Conservation (phyloP, 305 asterid species). For the Fraxinus nigra region DNA sequence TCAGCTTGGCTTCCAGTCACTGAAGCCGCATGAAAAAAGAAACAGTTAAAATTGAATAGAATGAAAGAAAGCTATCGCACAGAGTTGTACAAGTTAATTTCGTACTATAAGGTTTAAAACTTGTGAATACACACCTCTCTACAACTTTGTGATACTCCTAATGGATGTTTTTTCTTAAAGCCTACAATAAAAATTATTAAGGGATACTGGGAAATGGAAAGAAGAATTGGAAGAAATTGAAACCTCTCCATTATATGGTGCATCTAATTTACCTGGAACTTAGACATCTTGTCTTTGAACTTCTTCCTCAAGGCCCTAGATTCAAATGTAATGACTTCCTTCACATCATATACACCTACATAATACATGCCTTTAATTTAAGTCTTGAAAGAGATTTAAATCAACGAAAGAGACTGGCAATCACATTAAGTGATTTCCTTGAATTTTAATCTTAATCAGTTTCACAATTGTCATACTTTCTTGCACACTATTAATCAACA, state of each 20-base stretch:
- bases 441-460: neutral
- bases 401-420: neutral
- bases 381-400: neutral
- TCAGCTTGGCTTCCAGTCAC: slow-evolving; percentile 92
- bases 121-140: slow-evolving; percentile 96
- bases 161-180: slow-evolving; percentile 83
- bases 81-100: slow-evolving; percentile 23
- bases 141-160: slow-evolving; percentile 97
- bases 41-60: slow-evolving; percentile 22
- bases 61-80: slow-evolving; percentile 11
- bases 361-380: neutral
- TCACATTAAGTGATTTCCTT: neutral
- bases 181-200: slow-evolving; percentile 46
- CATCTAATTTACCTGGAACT: slow-evolving; percentile 53
- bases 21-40: slow-evolving; percentile 35
- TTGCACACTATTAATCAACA: neutral
- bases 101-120: slow-evolving; percentile 34
- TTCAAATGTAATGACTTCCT: slow-evolving; percentile 28
- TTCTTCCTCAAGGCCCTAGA: slow-evolving; percentile 89
- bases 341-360: neutral
- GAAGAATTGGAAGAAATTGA: neutral
- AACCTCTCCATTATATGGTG: slow-evolving; percentile 13
- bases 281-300: slow-evolving; percentile 80
- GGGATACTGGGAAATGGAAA: slow-evolving; percentile 19
- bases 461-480: neutral